Evolutionary conservation across 352 stramenopile species (phyloP).

Genomic region (Globisporangium echinulatum): DNA sequence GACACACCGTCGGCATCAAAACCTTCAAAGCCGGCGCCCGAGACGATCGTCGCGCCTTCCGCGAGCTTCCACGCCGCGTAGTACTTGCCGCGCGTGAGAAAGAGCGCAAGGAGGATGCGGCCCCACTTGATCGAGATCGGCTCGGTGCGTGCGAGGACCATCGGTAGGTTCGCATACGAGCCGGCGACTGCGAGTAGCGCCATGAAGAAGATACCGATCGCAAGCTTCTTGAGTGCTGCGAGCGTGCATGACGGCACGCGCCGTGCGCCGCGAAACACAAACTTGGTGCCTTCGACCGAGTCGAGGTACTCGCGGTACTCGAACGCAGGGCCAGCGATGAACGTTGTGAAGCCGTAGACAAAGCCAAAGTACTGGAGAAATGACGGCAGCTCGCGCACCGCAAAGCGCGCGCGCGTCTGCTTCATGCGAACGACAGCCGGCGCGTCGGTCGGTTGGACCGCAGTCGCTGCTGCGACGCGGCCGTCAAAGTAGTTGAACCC

Average conservation of each 20-base stretch:
- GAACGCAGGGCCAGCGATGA: constrained; percentile 93
- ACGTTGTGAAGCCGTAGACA: constrained; percentile 95
- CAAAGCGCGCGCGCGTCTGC: constrained; percentile 27
- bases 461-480: constrained; percentile 24
- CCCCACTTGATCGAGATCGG: constrained; percentile 71
- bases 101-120: constrained; percentile 81
- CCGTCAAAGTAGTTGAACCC: constrained; percentile 96
- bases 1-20: constrained; percentile 82
- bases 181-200: constrained; percentile 34
- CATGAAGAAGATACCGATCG: constrained; percentile 48
- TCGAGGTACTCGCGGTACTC: constrained; percentile 93
- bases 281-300: constrained; percentile 44
- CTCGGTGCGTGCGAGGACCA: constrained; percentile 35
- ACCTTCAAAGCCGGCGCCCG: constrained; percentile 90
- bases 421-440: constrained; percentile 23
- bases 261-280: constrained; percentile 31
- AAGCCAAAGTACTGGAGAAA: constrained; percentile 95
- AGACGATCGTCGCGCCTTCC: constrained; percentile 72
- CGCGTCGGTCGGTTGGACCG: constrained; percentile 18
- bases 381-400: constrained; percentile 78
- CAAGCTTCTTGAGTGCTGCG: constrained; percentile 46
- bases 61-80: constrained; percentile 94
- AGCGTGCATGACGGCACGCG: constrained; percentile 23
- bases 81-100: constrained; percentile 92
- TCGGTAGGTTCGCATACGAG: constrained; percentile 33